Conservation (phyloP, 495 filamentous ascomycete genomes). For the Chaetomidium leptoderma region DNA sequence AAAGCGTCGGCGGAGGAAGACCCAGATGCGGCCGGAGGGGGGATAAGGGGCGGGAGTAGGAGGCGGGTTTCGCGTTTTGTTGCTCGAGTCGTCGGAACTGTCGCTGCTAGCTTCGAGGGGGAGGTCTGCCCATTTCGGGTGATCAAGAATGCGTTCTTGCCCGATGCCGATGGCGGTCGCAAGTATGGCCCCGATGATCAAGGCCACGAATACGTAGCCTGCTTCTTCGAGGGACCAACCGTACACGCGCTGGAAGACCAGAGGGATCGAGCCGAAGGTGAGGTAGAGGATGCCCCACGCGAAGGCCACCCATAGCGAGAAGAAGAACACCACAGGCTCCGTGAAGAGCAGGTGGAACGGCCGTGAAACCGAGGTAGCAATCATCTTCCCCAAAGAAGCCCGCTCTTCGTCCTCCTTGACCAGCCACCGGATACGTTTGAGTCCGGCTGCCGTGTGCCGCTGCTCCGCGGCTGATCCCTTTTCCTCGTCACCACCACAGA, state of each 20-base stretch:
- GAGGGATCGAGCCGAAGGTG: constrained; percentile 70
- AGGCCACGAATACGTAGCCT: constrained; percentile 68
- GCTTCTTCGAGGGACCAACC: constrained; percentile 62
- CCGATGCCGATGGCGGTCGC: constrained; percentile 71
- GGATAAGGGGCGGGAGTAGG: not conserved
- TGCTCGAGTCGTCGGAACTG: not conserved
- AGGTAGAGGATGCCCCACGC: constrained; percentile 89
- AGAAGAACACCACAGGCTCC: constrained; percentile 92
- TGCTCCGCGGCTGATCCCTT: constrained; percentile 15
- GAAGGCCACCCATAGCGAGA: constrained; percentile 86
- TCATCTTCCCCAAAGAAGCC: constrained; percentile 63
- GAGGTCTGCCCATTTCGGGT: constrained; percentile 35
- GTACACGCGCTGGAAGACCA: constrained; percentile 70
- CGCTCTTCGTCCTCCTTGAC: constrained; percentile 81
- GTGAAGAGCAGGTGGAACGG: constrained; percentile 85
- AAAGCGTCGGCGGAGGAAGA: constrained; percentile 36
- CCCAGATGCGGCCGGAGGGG: constrained; percentile 29
- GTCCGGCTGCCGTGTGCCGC: constrained; percentile 18
- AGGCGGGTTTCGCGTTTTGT: not conserved
- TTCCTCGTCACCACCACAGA: constrained; percentile 20
- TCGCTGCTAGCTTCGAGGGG: not conserved
- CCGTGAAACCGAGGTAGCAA: constrained; percentile 68
- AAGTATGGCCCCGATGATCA: constrained; percentile 63
- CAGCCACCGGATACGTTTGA: constrained; percentile 73
- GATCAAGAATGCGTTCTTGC: constrained; percentile 53